Evolutionary conservation across 2,329 filamentous ascomycete species (phyloP), one percentile per base, ranked within the genome.

Genomic region (Alternaria sp.): DNA sequence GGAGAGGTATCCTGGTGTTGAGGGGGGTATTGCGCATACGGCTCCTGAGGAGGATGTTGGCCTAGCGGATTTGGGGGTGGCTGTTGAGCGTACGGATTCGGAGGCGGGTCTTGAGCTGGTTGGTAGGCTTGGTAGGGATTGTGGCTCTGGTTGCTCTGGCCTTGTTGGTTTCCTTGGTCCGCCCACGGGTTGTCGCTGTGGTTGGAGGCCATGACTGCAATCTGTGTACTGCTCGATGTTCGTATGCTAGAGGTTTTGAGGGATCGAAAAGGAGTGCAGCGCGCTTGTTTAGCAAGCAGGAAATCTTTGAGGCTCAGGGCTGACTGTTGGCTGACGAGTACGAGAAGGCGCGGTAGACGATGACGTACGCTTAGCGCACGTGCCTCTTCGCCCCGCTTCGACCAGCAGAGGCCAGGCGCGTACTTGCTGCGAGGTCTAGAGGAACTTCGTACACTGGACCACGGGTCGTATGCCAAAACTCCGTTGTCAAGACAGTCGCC

Each of bases 41-140:
- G 47, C 25, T 59, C 57, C n/a, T 59, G 57, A 30, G 60, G 56
- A 44, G 60, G 60, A 20, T 63, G 60, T 28, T 63, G 60, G 8
- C 56, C 56, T 44, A 60, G 28, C 21, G 60, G 60, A 15, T 63
- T 60, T 15, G 49, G 56, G 26, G 60, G 56, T 30, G 57, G 30
- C 14, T 63, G 65, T 47, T 63, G 60, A 15, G 47, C 55, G 43
- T 56, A 67, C 5, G 67, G 58, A 21, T 66, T 60, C 4, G 51
- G 61, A 20, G 63, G 51, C 41, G 68, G 67, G 47, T 65, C 64
- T 60, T 41, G 37, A 8, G 37, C 9, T 11, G 37, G 37, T 41
- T 71, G 66, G 28, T 74, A 72, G 30, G 69, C 65, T 55, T 69
- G 68, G 60, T 72, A 73, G 14, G 71, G 66, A 30, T 68, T 71